Percentiles rank a stretch among this genome's conserved stretches.
phyloP scores from a whole-genome alignment of 345 rosid genomes.

The Eucalyptus leucophloia region DNA sequence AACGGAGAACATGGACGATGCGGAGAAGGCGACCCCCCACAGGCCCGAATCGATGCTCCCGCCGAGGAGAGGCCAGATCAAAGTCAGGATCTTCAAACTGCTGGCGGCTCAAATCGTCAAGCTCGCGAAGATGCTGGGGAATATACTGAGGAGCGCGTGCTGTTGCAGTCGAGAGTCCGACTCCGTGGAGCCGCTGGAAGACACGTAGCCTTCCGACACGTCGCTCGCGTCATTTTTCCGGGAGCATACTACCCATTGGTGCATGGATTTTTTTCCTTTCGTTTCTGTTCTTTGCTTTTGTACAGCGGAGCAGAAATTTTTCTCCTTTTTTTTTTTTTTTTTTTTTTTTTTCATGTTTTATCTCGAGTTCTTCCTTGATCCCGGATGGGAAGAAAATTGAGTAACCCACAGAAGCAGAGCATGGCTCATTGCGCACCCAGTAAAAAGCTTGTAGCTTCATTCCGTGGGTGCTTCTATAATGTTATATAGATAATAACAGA shows the following conservation, averaged over 20 bases:
- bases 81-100: background rate
- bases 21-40: background rate
- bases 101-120: background rate
- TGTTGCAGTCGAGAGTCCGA: background rate
- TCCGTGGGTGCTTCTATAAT: background rate
- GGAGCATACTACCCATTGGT: background rate
- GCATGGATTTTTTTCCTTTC: background rate
- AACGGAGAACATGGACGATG: background rate
- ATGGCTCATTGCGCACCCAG: background rate
- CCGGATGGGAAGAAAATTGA: background rate
- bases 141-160: background rate
- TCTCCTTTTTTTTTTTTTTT: background rate
- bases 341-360: background rate
- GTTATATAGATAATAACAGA: background rate
- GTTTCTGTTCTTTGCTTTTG: background rate
- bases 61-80: conserved; percentile 4
- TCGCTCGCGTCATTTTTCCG: background rate
- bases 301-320: background rate
- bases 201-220: background rate
- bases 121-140: background rate
- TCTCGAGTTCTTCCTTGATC: background rate
- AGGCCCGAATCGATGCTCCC: background rate
- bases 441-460: background rate
- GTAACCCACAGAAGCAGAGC: background rate
- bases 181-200: background rate